phyloP scores from a whole-genome alignment of 371 early-diverging fungal genomes.

The Mucor sp. region DNA sequence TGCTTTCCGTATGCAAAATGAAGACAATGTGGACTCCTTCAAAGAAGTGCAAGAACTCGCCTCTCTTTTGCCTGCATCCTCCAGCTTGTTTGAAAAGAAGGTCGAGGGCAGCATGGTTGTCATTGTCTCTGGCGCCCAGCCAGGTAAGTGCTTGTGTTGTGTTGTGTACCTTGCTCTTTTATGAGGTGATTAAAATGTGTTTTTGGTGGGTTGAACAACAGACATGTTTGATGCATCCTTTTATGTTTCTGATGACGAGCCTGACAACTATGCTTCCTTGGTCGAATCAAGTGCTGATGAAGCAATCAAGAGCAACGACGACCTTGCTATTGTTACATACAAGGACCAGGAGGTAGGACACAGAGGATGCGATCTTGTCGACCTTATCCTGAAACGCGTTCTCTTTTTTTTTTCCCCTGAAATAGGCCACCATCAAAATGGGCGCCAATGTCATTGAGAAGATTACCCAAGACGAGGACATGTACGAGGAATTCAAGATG shows the following conservation, averaged over 20 bases:
- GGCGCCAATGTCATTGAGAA: background rate
- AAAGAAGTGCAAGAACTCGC: slow-evolving; percentile 1
- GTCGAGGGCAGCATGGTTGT: slow-evolving; percentile 24
- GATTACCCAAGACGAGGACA: background rate
- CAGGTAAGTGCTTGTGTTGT: background rate
- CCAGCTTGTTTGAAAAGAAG: slow-evolving; percentile 23
- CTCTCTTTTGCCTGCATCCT: slow-evolving; percentile 5
- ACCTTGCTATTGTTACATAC: slow-evolving; percentile 11
- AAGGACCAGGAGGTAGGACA: slow-evolving; percentile 10
- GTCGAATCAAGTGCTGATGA: slow-evolving; percentile 26
- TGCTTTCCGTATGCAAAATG: slow-evolving; percentile 18
- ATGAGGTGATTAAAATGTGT: slow-evolving; percentile 14
- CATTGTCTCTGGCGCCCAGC: slow-evolving; percentile 20
- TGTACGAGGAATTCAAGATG: slow-evolving; percentile 13
- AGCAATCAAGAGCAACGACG: slow-evolving; percentile 12
- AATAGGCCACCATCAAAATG: background rate
- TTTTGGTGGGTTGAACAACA: slow-evolving; percentile 11
- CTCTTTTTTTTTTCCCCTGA: background rate
- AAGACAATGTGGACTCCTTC: background rate
- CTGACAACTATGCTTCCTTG: slow-evolving; percentile 30
- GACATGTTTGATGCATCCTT: slow-evolving; percentile 29
- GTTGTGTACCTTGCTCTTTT: background rate
- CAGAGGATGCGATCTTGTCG: background rate
- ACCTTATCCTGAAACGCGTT: slow-evolving; percentile 9
- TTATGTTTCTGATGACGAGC: slow-evolving; percentile 37